Evolutionary conservation across 139 green algal genomes (phyloP), one percentile per base, ranked within the genome.

Genomic region (Raphidocelis subcapitata): DNA sequence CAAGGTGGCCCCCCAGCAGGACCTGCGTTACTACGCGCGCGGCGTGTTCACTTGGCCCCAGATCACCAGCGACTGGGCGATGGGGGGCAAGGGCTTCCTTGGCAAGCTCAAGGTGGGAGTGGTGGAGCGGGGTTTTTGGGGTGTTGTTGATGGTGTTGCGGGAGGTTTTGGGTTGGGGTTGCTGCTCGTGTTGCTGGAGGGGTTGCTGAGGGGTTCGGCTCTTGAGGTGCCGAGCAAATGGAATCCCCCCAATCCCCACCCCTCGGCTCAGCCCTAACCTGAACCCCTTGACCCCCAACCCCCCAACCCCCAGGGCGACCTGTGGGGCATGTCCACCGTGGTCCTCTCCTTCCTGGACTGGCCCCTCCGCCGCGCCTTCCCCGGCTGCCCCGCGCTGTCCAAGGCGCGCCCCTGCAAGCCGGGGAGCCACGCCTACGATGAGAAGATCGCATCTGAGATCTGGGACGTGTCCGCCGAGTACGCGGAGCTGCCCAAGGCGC

Each of bases 21-120:
- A 74, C 74, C 60, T 78, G 72, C 80, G 83, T 49, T 95, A 92
- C 67, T 95, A 94, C 71, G 85, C 89, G 12, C 83, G 89, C 18
- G 90, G 90, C 52, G 62, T 90, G 16, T 95, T 95, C 81, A 78
- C 80, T 23, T 84, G 72, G 35, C 81, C 86, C 23, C 64, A 74
- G 62, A 21, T 77, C 10, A 72, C 61, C 71, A 77, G 55, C 29
- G 71, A 77, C 71, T 77, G 71, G 71, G 71, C 71, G 18, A 32
- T 77, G n/a, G 62, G 62, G 4, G 71, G 71, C 33, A 77, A 79
- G 72, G 52, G 54, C 33, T 44, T 5, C 21, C 24, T 59, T 3
- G 29, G 24, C n/a, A 67, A 79, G 64, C 18, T 73, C 2, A 67
- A 72, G n/a, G n/a, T n/a, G n/a, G n/a, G n/a, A n/a, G n/a, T n/a